Evolutionary conservation across 768 basidiomycete genomes (phyloP), one percentile per base, ranked within the genome.

Genomic region (Pleurotus ostreatus): DNA sequence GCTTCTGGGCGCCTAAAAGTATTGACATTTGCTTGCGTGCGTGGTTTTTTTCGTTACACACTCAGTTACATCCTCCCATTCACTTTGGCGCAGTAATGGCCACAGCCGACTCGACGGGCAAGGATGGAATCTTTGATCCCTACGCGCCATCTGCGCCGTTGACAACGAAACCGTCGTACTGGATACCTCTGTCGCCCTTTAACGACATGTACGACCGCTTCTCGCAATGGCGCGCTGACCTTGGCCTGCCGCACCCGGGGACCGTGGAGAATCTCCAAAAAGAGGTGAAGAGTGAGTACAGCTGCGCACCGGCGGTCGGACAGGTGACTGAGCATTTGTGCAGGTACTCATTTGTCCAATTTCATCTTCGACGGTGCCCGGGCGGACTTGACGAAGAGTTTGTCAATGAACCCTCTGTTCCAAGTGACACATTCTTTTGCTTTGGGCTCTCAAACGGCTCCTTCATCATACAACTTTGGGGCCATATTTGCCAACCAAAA

Each of bases 401-500:
- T 98, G 63, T 96, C 94, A 25, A 80, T 89, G 70, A 92, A 85
- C 70, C 97, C 97, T n/a, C 84, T 91, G 49, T 98, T 98, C 83
- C 96, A 98, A 78, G 89, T 98, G 64, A 95, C 94, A 59, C 97
- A 99, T 71, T 91, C 94, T 20, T 98, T 99, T 74, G 80, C 86
- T 57, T 77, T 98, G 56, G 97, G 93, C 16, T 93, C 92, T 16
- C 88, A 90, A 70, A 83, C 86, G n/a, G 71, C 79, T 0, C 83
- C 92, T 1, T 82, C 96, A 12, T 89, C 88, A 26, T 99, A 99
- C 73, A 94, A 93, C 71, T 98, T 98, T 68, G 92, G 89, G 56
- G 93, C 94, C 8, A 82, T 97, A 49, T 98, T 88, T 73, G 94
- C 90, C 12, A 96, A 87, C 65, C 79, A 85, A 64, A 80, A 81